These are phyloP conservation scores for Colletotrichum filicis DNA, from an alignment of 2,329 filamentous ascomycete genomes.

Conservation along the genomic window DNA sequence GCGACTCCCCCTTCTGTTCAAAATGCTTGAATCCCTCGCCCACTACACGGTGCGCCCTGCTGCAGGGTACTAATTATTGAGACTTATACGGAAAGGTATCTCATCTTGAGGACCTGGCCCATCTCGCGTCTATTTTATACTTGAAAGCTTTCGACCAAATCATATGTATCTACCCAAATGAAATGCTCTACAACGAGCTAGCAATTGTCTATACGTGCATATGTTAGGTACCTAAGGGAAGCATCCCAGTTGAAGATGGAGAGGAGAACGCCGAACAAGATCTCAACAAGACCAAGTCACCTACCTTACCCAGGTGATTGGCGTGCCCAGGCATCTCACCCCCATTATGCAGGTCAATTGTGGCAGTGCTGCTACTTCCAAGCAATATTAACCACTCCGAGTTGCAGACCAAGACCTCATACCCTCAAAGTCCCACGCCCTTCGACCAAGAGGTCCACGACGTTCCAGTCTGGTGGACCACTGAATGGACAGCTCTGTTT, in stretches of 20 bases:
- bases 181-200: not conserved
- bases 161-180: not conserved
- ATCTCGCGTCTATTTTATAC: not conserved
- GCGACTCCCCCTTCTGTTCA: slow-evolving; percentile 15
- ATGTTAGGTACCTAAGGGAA: no score
- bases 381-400: slow-evolving; percentile 4
- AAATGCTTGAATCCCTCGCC: not conserved
- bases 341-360: slow-evolving; percentile 19
- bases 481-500: not conserved
- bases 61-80: not conserved
- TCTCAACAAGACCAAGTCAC: not conserved
- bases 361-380: slow-evolving; percentile 23
- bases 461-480: not conserved
- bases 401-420: not conserved
- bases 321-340: slow-evolving; percentile 1
- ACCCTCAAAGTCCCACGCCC: not conserved
- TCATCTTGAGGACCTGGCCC: no score
- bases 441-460: not conserved
- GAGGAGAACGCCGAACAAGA: not conserved
- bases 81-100: not conserved
- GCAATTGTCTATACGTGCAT: no score
- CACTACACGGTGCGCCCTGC: not conserved
- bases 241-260: not conserved
- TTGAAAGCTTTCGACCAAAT: not conserved
- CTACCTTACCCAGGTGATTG: not conserved